Conservation (phyloP, 129 eudicot species). For the Arctium minus region DNA sequence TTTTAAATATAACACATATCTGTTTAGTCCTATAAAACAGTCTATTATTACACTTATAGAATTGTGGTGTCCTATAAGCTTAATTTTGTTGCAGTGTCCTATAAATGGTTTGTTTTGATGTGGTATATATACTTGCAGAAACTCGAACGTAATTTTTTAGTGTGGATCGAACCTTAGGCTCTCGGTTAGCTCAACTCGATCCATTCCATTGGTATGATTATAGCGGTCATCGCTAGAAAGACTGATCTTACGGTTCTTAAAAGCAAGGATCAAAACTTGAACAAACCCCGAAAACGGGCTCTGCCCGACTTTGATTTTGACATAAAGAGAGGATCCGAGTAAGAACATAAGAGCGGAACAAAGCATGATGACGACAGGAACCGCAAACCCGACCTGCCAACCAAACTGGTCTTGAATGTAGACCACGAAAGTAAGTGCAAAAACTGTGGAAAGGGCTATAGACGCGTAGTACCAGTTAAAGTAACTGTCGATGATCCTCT, state of each 20-base stretch:
- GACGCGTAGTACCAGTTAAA: slow-evolving; percentile 63
- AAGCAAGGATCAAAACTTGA: slow-evolving; percentile 43
- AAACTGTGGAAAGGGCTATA: slow-evolving; percentile 10
- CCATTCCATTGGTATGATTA: slow-evolving; percentile 24
- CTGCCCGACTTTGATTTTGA: slow-evolving; percentile 26
- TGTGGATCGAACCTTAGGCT: slow-evolving; percentile 28
- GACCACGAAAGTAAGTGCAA: slow-evolving; percentile 43
- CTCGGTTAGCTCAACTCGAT: slow-evolving; percentile 24
- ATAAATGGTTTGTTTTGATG: no score
- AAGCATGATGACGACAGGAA: slow-evolving; percentile 46
- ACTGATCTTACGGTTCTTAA: slow-evolving; percentile 27
- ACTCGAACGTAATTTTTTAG: neutral
- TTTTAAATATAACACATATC: no score
- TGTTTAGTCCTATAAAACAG: no score
- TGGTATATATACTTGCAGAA: neutral
- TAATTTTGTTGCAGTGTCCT: no score
- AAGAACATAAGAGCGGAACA: slow-evolving; percentile 35
- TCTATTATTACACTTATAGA: no score
- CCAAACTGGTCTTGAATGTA: slow-evolving; percentile 52
- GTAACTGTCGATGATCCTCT: slow-evolving; percentile 39
- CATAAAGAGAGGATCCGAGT: slow-evolving; percentile 39
- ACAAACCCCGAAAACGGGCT: slow-evolving; percentile 36
- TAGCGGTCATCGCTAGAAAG: slow-evolving; percentile 24
- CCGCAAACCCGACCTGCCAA: slow-evolving; percentile 56
- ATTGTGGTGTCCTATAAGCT: no score